Conservation (phyloP, 305 asterid genomes). For the Fraxinus ornus region DNA sequence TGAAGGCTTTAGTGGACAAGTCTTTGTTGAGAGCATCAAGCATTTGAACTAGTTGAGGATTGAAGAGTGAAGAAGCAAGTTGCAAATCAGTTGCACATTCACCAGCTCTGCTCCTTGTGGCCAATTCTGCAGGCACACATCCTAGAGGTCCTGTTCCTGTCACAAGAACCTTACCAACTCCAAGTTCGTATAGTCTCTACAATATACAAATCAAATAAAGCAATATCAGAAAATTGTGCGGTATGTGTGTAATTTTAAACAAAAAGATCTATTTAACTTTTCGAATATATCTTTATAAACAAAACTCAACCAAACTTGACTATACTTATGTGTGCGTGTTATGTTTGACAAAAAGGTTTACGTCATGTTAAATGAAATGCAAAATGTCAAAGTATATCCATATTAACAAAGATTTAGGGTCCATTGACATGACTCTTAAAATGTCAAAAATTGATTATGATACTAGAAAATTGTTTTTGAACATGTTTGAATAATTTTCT, state of each 20-base stretch:
- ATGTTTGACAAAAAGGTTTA: not conserved
- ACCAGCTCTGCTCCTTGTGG: constrained; percentile 55
- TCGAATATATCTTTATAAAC: not conserved
- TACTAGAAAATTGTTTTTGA: too few species aligned
- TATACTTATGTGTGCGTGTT: not conserved
- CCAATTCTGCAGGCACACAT: constrained; percentile 85
- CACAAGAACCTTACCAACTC: constrained; percentile 65
- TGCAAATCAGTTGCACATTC: constrained; percentile 63
- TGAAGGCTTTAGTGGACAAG: constrained; percentile 46
- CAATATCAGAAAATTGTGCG: not conserved
- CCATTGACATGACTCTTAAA: not conserved
- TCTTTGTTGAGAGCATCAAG: constrained; percentile 49
- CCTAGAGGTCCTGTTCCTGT: constrained; percentile 90
- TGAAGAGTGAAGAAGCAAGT: constrained; percentile 59
- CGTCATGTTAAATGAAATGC: not conserved
- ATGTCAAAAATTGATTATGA: too few species aligned
- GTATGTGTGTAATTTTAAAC: not conserved
- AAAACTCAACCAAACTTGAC: not conserved
- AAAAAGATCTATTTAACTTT: not conserved
- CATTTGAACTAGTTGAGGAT: constrained; percentile 67
- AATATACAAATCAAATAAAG: not conserved
- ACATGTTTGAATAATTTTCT: not conserved
- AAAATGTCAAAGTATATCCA: not conserved
- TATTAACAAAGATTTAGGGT: not conserved
- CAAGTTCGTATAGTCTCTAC: constrained; percentile 56